A percentile compares a stretch with the other conserved stretches of the same genome.
phyloP scores from a whole-genome alignment of 2,329 filamentous ascomycete species.

The Exserohilum rostratum region DNA sequence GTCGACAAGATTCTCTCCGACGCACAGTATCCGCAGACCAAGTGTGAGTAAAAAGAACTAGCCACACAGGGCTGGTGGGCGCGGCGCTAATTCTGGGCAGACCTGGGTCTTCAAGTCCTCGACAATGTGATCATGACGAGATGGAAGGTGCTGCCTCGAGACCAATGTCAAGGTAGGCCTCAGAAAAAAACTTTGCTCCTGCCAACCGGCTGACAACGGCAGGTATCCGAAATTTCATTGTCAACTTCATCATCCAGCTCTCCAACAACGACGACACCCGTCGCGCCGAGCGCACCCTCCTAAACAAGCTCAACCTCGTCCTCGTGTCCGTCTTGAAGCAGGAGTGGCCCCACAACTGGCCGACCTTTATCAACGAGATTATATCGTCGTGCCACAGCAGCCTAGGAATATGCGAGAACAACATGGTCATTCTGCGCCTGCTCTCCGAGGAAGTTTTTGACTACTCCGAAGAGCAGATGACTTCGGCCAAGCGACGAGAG shows the following conservation, averaged over 20 bases:
- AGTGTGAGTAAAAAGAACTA: constrained; percentile 67
- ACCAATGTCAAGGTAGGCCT: constrained; percentile 85
- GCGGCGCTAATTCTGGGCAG: constrained; percentile 57
- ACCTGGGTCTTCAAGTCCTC: constrained; percentile 92
- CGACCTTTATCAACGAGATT: constrained; percentile 99
- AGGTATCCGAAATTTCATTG: constrained; percentile 99
- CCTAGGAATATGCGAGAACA: constrained; percentile 98
- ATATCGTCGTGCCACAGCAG: constrained; percentile 94
- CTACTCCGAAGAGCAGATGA: constrained; percentile 99
- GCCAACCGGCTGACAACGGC: constrained; percentile 17
- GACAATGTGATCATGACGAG: constrained; percentile 98
- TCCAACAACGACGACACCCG: constrained; percentile 89
- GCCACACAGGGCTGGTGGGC: constrained; percentile 20
- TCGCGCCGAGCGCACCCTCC: constrained; percentile 80
- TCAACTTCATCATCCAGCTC: constrained; percentile 96
- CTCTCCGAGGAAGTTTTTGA: constrained; percentile 99
- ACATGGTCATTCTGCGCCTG: constrained; percentile 96
- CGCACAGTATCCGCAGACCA: constrained; percentile 92
- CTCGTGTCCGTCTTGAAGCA: constrained; percentile 98
- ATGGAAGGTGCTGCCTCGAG: constrained; percentile 96
- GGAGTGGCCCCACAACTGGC: constrained; percentile 99
- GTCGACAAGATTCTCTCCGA: constrained; percentile 97
- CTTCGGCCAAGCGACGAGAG: constrained; percentile 94
- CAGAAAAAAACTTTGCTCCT: background rate
- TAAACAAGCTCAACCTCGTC: constrained; percentile 98